phyloP scores from a whole-genome alignment of 352 stramenopile genomes.

The Phytopythium montanum region DNA sequence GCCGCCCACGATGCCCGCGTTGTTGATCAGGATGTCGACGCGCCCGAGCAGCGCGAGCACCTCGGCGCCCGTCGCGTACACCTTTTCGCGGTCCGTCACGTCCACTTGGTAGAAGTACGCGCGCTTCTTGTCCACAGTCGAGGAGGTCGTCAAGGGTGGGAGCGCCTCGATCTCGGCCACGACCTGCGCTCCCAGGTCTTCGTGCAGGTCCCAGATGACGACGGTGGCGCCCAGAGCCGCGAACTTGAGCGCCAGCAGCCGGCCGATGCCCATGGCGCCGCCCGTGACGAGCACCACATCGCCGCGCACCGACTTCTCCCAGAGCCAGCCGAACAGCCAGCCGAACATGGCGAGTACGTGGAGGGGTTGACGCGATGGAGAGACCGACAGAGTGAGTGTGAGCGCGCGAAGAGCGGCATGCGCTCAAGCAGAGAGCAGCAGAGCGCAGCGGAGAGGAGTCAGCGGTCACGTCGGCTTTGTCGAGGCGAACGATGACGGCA shows the following conservation, averaged over 20 bases:
- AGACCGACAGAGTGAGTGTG: neutral
- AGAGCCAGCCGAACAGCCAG: slow-evolving; percentile 18
- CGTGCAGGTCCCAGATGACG: slow-evolving; percentile 39
- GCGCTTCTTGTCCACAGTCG: neutral
- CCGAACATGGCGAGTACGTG: slow-evolving; percentile 18
- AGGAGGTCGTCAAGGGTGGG: neutral
- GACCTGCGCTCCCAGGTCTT: slow-evolving; percentile 17
- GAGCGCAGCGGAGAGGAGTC: neutral
- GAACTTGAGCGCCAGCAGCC: slow-evolving; percentile 37
- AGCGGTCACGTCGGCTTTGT: neutral
- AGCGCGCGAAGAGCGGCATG: too few relatives aligned
- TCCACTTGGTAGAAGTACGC: slow-evolving; percentile 35
- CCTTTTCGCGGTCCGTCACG: slow-evolving; percentile 27
- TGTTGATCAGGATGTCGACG: slow-evolving; percentile 53
- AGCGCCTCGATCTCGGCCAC: slow-evolving; percentile 32
- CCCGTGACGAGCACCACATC: slow-evolving; percentile 53
- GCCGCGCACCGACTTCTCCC: slow-evolving; percentile 41
- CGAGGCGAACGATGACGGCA: slow-evolving; percentile 3
- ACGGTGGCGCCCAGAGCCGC: slow-evolving; percentile 27
- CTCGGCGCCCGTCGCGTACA: slow-evolving; percentile 20
- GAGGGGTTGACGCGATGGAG: neutral
- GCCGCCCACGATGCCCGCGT: slow-evolving; percentile 48
- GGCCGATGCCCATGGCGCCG: slow-evolving; percentile 48
- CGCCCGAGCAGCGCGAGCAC: slow-evolving; percentile 19
- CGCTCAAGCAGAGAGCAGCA: too few relatives aligned